phyloP scores from a whole-genome alignment of 1,284 basidiomycete genomes.

The Cutaneotrichosporon sp. region DNA sequence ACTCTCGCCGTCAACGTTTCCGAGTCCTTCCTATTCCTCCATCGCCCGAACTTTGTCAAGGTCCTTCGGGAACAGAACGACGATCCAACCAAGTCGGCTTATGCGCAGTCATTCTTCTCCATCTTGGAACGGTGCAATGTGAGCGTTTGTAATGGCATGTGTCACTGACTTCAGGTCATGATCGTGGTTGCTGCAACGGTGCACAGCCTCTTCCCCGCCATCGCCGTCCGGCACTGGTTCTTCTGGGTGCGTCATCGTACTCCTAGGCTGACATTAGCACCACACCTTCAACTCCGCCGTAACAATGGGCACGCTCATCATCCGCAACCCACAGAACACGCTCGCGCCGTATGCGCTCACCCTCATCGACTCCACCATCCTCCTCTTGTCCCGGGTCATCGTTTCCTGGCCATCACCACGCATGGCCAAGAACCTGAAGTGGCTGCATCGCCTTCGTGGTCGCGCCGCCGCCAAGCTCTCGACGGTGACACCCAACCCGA shows the following conservation, averaged over 20 bases:
- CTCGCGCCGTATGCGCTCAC: slow-evolving; percentile 30
- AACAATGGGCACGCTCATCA: slow-evolving; percentile 35
- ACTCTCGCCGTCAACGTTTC: slow-evolving; percentile 31
- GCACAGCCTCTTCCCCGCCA: slow-evolving; percentile 31
- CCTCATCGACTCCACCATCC: slow-evolving; percentile 33
- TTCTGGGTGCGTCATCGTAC: slow-evolving; percentile 13
- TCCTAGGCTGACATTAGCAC: slow-evolving; percentile 16
- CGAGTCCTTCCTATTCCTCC: slow-evolving; percentile 32
- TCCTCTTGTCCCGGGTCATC: slow-evolving; percentile 22
- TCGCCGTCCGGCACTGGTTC: slow-evolving; percentile 34
- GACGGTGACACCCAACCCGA: slow-evolving; percentile 2
- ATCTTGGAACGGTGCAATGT: slow-evolving; percentile 36
- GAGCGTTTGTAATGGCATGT: not conserved
- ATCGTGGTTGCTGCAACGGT: slow-evolving; percentile 32
- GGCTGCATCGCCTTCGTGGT: slow-evolving; percentile 30
- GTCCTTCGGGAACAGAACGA: slow-evolving; percentile 25
- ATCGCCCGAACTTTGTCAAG: slow-evolving; percentile 33
- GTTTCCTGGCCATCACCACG: slow-evolving; percentile 19
- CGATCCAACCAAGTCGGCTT: slow-evolving; percentile 25
- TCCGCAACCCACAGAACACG: slow-evolving; percentile 30
- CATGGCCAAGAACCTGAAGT: slow-evolving; percentile 33
- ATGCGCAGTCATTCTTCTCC: slow-evolving; percentile 29
- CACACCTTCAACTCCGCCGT: slow-evolving; percentile 41
- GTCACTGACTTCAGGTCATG: slow-evolving; percentile 27
- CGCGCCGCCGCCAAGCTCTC: slow-evolving; percentile 10